These are phyloP conservation scores for Aspergillus unguis DNA, from an alignment of 2,329 filamentous ascomycete genomes.

Conservation along the genomic window DNA sequence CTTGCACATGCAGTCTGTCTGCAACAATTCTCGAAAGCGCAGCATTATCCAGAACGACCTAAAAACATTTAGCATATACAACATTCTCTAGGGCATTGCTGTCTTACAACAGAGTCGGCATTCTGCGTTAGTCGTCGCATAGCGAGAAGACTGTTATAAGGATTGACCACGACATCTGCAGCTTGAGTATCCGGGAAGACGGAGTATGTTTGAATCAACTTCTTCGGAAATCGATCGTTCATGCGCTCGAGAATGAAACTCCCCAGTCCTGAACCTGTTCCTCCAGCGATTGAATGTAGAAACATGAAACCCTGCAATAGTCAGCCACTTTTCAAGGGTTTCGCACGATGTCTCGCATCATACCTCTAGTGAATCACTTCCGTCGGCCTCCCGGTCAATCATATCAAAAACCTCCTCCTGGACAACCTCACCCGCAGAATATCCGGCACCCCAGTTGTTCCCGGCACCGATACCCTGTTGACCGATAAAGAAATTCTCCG, in stretches of 20 bases:
- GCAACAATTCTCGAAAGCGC: constrained; percentile 90
- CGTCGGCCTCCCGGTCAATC: constrained; percentile 97
- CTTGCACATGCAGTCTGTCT: constrained; percentile 88
- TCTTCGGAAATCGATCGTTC: constrained; percentile 97
- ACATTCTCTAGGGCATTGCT: neutral
- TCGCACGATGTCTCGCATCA: constrained; percentile 6
- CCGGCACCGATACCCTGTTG: constrained; percentile 91
- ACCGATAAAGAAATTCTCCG: constrained; percentile 96
- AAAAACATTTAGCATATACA: constrained; percentile 23
- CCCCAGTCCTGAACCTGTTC: constrained; percentile 92
- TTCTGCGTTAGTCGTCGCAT: constrained; percentile 92
- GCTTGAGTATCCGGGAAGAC: constrained; percentile 94
- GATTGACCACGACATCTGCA: constrained; percentile 91
- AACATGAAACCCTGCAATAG: constrained; percentile 82
- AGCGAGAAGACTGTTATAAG: constrained; percentile 93
- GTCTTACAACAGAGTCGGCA: constrained; percentile 79
- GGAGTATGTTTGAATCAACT: constrained; percentile 98
- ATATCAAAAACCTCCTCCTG: constrained; percentile 99
- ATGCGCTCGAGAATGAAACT: constrained; percentile 92
- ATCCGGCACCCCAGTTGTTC: constrained; percentile 98
- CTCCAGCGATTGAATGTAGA: constrained; percentile 94
- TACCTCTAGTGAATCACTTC: constrained; percentile 92
- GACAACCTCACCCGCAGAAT: constrained; percentile 84
- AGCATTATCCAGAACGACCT: constrained; percentile 90
- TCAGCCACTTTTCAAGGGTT: constrained; percentile 1